Base-by-base conservation (phyloP, 305 asterid genomes). In the Solanum hybrid region DNA sequence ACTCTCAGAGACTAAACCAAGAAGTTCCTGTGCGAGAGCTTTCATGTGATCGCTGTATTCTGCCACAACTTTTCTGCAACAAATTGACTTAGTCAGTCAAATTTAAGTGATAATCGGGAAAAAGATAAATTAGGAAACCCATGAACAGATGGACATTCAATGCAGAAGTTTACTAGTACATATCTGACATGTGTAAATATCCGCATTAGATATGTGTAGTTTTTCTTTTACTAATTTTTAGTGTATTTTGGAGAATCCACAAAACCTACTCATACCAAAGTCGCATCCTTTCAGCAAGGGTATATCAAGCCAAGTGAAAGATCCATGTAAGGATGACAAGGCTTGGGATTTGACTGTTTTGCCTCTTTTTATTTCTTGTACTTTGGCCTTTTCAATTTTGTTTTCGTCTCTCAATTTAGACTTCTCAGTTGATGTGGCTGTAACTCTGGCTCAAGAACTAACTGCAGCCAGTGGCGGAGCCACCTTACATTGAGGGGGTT, bases 21-120 rank as follows among this genome's bases (percentile, higher is more conserved):
- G 91, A 34, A 97, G 92, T 88, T 92, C 93, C 79, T 94, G 95
- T 72, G 99, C 98, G 10, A 97, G 97, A 57, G 82, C 88, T 24
- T 89, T 92, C 95, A 96, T 96, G 90, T 70, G 91, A 90, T 96
- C 96, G 91, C 98, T 93, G 87, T 95, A 97, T 41, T 94, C 95
- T 76, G 95, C 93, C 17, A 96, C 95, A 72, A 94, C 94, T 88
- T 93, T 89, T 91, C 99, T 96, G 94, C 32, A 85, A 92, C 32
- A 38, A 90, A 24, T 90, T 89, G 34, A 87, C 89, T 36, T 15
- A 29, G 90, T 92, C 61, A 90, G 75, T 68, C 32, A 72, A 11
- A 27, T n/a, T 89, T 89, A 31, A 27, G 36, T 39, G 70, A 61
- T 41, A 24, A 83, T 33, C 81, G 41, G 87, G 81, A 26, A 41